Conservation (phyloP, 495 filamentous ascomycete genomes). For the Aspergillus asperescens region DNA sequence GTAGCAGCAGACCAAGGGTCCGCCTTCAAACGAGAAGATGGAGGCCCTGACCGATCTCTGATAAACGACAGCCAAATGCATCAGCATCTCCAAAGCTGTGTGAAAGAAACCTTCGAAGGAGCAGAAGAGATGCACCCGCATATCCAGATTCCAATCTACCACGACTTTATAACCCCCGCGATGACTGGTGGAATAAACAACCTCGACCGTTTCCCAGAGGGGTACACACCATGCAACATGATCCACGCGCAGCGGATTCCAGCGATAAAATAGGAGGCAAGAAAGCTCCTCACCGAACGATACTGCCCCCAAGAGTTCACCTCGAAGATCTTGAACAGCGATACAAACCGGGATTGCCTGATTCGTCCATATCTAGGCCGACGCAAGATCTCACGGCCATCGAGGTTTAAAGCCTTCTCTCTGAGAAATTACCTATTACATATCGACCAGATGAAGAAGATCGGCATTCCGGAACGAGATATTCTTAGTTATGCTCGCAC, state of each 20-base stretch:
- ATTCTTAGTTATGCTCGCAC: slow-evolving; percentile 22
- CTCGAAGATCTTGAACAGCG: slow-evolving; percentile 22
- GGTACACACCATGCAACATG: slow-evolving; percentile 34
- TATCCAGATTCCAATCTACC: slow-evolving; percentile 19
- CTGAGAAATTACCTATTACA: slow-evolving; percentile 47
- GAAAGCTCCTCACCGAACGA: slow-evolving; percentile 26
- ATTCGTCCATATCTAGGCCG: slow-evolving; percentile 44
- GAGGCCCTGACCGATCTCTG: slow-evolving; percentile 28
- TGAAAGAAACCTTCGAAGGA: neutral
- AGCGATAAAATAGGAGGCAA: slow-evolving; percentile 22
- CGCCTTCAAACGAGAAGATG: slow-evolving; percentile 36
- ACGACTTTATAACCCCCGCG: slow-evolving; percentile 18
- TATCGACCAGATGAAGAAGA: slow-evolving; percentile 41
- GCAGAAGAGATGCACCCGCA: neutral
- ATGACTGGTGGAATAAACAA: slow-evolving; percentile 33
- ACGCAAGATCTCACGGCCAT: slow-evolving; percentile 11
- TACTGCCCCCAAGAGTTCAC: slow-evolving; percentile 28
- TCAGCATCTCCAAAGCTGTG: slow-evolving; percentile 13
- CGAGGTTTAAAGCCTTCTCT: slow-evolving; percentile 24
- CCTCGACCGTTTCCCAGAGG: slow-evolving; percentile 23
- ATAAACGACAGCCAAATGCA: slow-evolving; percentile 35
- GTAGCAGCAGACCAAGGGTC: slow-evolving; percentile 11
- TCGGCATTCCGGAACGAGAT: slow-evolving; percentile 24
- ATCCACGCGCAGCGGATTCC: slow-evolving; percentile 39
- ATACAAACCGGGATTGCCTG: slow-evolving; percentile 38